A percentile compares a stretch with the other conserved stretches of the same genome.
Conservation (phyloP, 306 rosid species). For the Rosa multiflora region DNA sequence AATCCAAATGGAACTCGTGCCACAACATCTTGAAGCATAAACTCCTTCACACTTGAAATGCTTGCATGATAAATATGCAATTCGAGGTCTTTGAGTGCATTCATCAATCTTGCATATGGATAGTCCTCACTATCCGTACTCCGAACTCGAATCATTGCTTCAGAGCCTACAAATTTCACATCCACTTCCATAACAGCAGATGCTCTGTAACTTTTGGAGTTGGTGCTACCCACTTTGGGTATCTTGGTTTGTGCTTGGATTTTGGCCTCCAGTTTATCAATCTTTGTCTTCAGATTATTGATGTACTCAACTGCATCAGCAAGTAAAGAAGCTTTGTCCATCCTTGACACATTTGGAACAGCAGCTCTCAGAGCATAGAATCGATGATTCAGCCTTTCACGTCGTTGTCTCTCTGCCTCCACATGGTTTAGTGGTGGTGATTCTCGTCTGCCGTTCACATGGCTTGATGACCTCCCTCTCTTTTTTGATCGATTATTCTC, state of each 20-base stretch:
- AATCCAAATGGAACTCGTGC: slow-evolving; percentile 38
- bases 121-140: slow-evolving; percentile 30
- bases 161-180: slow-evolving; percentile 42
- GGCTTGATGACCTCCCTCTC: slow-evolving; percentile 11
- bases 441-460: neutral
- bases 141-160: slow-evolving; percentile 51
- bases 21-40: slow-evolving; percentile 54
- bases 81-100: too few species aligned
- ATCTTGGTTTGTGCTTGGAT: neutral
- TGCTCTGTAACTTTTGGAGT: neutral
- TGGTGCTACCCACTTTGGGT: neutral
- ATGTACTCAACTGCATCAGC: slow-evolving; percentile 44
- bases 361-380: slow-evolving; percentile 54
- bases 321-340: slow-evolving; percentile 55
- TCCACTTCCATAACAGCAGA: slow-evolving; percentile 27
- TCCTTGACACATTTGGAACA: slow-evolving; percentile 54
- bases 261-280: slow-evolving; percentile 18
- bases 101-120: slow-evolving; percentile 36
- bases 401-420: slow-evolving; percentile 52
- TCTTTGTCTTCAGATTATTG: slow-evolving; percentile 39
- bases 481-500: neutral
- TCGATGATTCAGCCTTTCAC: slow-evolving; percentile 43
- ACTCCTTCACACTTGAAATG: slow-evolving; percentile 44
- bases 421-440: slow-evolving; percentile 32
- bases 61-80: slow-evolving; percentile 44